Evolutionary conservation across 2,329 filamentous ascomycete genomes (phyloP).

Genomic region (Aspergillus sp.): DNA sequence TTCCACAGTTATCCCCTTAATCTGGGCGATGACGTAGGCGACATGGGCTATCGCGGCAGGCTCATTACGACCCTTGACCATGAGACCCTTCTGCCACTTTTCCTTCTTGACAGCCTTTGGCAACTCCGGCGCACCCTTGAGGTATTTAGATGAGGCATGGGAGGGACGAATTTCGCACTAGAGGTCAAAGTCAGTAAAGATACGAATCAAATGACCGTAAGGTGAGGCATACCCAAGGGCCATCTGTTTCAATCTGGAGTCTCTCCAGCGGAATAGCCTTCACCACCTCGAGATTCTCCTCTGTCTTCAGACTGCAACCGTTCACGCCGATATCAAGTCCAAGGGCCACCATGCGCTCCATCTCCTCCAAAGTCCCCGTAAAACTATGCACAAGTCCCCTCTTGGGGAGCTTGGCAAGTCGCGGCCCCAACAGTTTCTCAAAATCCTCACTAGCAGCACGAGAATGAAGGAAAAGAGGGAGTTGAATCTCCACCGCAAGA

Average conservation of each 20-base stretch:
- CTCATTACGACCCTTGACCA: constrained; percentile 96
- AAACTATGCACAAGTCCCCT: constrained; percentile 92
- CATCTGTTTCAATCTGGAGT: constrained; percentile 94
- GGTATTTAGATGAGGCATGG: constrained; percentile 78
- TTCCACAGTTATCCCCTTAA: constrained; percentile 77
- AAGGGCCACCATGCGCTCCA: constrained; percentile 74
- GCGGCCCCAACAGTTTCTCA: constrained; percentile 65
- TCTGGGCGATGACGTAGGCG: constrained; percentile 81
- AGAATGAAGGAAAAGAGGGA: constrained; percentile 91
- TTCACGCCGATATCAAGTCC: constrained; percentile 94
- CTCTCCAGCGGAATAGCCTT: constrained; percentile 73
- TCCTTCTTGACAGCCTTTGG: constrained; percentile 94
- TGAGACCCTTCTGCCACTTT: constrained; percentile 80
- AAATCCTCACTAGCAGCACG: constrained; percentile 86
- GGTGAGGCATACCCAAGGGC: constrained; percentile 65
- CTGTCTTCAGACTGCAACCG: constrained; percentile 93
- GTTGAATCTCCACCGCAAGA: constrained; percentile 71
- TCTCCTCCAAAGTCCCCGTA: constrained; percentile 83
- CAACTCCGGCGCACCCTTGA: constrained; percentile 67
- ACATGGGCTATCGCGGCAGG: constrained; percentile 83
- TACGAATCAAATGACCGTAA: neutral
- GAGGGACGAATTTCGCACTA: constrained; percentile 86
- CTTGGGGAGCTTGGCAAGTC: constrained; percentile 67
- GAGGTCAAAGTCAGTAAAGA: constrained; percentile 6
- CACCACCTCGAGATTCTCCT: constrained; percentile 84